phyloP scores from a whole-genome alignment of 2,329 filamentous ascomycete species.

The Spiromastix sp. region DNA sequence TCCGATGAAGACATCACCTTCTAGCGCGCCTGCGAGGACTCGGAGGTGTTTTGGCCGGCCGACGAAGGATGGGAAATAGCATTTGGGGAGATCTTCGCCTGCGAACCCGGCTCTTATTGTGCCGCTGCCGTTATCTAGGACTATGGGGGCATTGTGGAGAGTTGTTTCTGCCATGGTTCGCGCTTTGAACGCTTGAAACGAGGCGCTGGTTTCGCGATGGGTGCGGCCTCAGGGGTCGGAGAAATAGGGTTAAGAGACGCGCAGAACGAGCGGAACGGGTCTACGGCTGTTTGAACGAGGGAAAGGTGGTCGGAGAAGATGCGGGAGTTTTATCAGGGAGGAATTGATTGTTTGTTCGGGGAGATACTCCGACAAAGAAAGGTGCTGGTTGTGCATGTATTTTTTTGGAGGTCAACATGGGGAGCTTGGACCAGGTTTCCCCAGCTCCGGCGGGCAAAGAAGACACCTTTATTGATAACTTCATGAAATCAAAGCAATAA shows the following conservation, averaged over 20 bases:
- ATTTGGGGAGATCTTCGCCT: slow-evolving; percentile 90
- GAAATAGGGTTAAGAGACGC: slow-evolving; percentile 7
- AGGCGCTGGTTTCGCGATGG: slow-evolving; percentile 6
- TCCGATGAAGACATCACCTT: slow-evolving; percentile 96
- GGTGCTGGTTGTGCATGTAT: slow-evolving; percentile 4
- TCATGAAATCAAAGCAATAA: too few species aligned
- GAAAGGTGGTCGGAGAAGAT: background rate
- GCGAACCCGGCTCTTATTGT: slow-evolving; percentile 96
- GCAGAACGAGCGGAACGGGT: background rate
- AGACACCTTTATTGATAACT: too few species aligned
- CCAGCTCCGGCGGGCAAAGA: background rate
- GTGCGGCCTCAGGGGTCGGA: slow-evolving; percentile 3
- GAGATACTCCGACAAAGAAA: too few species aligned
- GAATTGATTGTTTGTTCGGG: background rate
- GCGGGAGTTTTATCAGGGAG: background rate
- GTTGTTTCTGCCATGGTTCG: slow-evolving; percentile 50
- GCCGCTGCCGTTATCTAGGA: slow-evolving; percentile 96
- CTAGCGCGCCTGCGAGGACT: slow-evolving; percentile 89
- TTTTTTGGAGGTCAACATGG: slow-evolving; percentile 20
- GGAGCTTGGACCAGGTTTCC: slow-evolving; percentile 26
- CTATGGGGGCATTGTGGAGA: slow-evolving; percentile 94
- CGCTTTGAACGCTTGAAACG: slow-evolving; percentile 10
- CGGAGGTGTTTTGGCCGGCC: slow-evolving; percentile 90
- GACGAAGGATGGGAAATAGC: slow-evolving; percentile 94
- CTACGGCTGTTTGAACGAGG: background rate